Evolutionary conservation across 495 filamentous ascomycete genomes (phyloP), one percentile per base, ranked within the genome.

Genomic region (Aspergillus incahuasiensis): DNA sequence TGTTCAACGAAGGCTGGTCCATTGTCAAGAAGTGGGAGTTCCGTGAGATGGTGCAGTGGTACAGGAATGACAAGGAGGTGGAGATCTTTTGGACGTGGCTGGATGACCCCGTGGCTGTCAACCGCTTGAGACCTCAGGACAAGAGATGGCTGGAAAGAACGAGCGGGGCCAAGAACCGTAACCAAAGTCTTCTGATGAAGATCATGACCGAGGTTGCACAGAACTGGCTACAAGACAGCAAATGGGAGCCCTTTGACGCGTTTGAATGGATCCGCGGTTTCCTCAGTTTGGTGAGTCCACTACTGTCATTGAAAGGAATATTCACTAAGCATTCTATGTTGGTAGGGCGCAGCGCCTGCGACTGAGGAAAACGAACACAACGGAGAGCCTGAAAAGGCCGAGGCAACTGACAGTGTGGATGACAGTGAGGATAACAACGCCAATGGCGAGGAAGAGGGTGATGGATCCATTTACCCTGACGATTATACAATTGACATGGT

Each of bases 11-110:
- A 8, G 59, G 54, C 0, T 53, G 60, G 13, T 25, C 56, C 7
- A 39, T 65, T n/a, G 64, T 65, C 39, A 55, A 48, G 5, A 63
- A 62, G 44, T 67, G 62, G 64, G 47, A 55, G 19, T 60, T 48
- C 21, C 54, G 56, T 13, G 1, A 24, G 4, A 44, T 44, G 56
- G 34, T 28, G 16, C 7, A 0, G 5, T 59, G 56, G 56, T 54
- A 43, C 15, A 5, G 12, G 11, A 22, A 6, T 1, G 21, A 35
- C 25, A 35, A 49, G 8, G 30, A 54, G 1, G 49, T 59, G 18
- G 56, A 40, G 3, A 48, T 44, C 3, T 54, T 54, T 18, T 59
- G 56, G 56, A 59, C 54, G 21, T 59, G 56, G 56, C 15, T 59
- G 11, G 51, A 54, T 15, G 50, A 59, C n/a, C 49, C 49, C 24